Percentiles rank a stretch among this genome's conserved stretches.
Evolutionary conservation across 2,329 filamentous ascomycete species (phyloP).

Genomic region (Neurospora crassa): DNA sequence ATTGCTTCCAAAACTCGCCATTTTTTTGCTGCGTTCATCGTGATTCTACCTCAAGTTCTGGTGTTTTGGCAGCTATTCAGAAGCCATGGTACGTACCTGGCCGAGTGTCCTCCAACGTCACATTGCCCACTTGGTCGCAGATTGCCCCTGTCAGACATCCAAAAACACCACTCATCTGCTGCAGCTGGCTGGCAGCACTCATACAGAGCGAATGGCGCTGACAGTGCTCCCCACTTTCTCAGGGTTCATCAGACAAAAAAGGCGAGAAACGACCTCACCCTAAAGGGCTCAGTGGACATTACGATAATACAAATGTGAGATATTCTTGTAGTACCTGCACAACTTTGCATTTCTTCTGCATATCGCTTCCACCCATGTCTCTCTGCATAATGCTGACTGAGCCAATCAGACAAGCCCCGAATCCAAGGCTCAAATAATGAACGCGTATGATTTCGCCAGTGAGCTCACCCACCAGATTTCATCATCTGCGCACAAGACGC

Average conservation of each 20-base stretch:
- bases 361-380: neutral
- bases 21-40: neutral
- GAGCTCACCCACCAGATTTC: neutral
- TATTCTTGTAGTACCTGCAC: neutral
- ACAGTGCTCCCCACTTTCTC: neutral
- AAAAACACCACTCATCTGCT: neutral
- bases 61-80: neutral
- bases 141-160: neutral
- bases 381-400: neutral
- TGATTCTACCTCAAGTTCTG: neutral
- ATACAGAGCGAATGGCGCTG: neutral
- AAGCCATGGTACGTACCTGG: neutral
- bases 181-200: neutral
- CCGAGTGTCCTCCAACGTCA: neutral
- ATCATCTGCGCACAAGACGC: neutral
- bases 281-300: too few relatives aligned
- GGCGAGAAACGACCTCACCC: neutral
- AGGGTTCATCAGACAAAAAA: neutral
- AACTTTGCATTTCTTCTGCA: neutral
- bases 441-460: neutral
- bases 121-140: neutral
- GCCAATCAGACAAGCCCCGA: neutral
- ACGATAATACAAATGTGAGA: neutral
- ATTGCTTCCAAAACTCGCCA: neutral
- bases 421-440: neutral